These are phyloP conservation scores for Sphaerosporella brunnea DNA, from an alignment of 495 filamentous ascomycete genomes.

Conservation along the genomic window DNA sequence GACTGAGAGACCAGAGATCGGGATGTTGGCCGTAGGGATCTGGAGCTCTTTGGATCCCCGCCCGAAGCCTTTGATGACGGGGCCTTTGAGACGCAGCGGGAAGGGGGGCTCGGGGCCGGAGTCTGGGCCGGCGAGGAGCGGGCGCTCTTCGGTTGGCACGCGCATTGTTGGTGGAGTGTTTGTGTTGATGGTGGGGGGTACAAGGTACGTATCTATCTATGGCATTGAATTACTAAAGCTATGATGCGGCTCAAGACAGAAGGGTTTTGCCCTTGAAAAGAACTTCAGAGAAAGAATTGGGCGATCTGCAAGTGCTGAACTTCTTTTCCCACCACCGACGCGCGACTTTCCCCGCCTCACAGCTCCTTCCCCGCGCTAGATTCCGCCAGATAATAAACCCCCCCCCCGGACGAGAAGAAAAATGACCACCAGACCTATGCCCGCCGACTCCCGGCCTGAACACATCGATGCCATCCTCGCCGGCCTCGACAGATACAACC, in stretches of 20 bases:
- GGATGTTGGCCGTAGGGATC: slow-evolving; percentile 95
- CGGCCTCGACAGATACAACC: slow-evolving; percentile 96
- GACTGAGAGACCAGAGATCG: slow-evolving; percentile 47
- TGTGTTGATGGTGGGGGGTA: not conserved
- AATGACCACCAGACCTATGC: slow-evolving; percentile 26
- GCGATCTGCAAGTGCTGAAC: too few species aligned
- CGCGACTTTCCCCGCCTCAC: too few species aligned
- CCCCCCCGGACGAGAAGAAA: not conserved
- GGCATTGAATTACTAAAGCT: too few species aligned
- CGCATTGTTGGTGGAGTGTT: slow-evolving; percentile 8
- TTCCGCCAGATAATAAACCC: too few species aligned
- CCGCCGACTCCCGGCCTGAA: slow-evolving; percentile 45
- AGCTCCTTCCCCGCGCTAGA: too few species aligned
- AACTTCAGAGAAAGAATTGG: too few species aligned
- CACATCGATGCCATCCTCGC: slow-evolving; percentile 81
- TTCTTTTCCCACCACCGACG: too few species aligned
- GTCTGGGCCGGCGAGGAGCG: slow-evolving; percentile 48
- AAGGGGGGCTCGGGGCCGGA: slow-evolving; percentile 57
- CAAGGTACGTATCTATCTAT: too few species aligned
- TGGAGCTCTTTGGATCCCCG: slow-evolving; percentile 87
- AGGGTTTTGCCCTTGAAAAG: too few species aligned
- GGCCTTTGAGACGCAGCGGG: slow-evolving; percentile 62
- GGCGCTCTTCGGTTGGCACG: slow-evolving; percentile 30
- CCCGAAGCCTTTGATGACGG: slow-evolving; percentile 83
- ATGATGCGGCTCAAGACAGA: too few species aligned